These are phyloP conservation scores for Yamadazyma dendronema DNA, from an alignment of 1,139 yeast genomes.

Conservation along the genomic window DNA sequence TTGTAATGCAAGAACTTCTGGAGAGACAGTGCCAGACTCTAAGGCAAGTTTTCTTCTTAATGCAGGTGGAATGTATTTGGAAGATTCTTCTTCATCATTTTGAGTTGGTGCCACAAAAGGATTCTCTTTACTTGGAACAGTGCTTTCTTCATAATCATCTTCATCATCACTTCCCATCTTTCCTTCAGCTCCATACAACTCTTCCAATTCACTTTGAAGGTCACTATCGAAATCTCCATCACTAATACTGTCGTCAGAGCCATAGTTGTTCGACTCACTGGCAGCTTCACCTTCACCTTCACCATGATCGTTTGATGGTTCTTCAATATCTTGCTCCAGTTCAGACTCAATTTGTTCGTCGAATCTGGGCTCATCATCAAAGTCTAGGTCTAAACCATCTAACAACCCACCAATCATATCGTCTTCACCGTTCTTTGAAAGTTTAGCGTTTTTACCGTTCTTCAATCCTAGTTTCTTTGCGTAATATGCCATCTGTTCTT, in stretches of 20 bases:
- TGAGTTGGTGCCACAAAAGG: constrained; percentile 80
- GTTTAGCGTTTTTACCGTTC: constrained; percentile 40
- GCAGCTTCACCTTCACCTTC: constrained; percentile 10
- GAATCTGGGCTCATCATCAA: constrained; percentile 20
- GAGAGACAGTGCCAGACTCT: constrained; percentile 38
- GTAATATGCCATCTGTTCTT: constrained; percentile 76
- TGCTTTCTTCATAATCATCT: constrained; percentile 44
- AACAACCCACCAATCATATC: constrained; percentile 72
- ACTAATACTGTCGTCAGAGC: constrained; percentile 34
- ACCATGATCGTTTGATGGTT: background rate
- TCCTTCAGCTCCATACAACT: constrained; percentile 30
- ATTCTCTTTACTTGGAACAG: constrained; percentile 34
- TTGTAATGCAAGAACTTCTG: constrained; percentile 49
- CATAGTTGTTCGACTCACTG: constrained; percentile 34
- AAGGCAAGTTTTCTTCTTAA: constrained; percentile 54
- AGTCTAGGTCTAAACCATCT: constrained; percentile 74
- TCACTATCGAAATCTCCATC: constrained; percentile 28
- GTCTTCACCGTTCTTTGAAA: constrained; percentile 54
- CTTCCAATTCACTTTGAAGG: constrained; percentile 19
- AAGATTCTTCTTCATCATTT: constrained; percentile 14
- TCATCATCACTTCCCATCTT: constrained; percentile 34
- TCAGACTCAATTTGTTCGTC: constrained; percentile 11
- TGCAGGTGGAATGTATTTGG: constrained; percentile 81
- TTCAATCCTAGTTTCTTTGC: constrained; percentile 80
- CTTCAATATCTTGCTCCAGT: background rate